Conservation (phyloP, 2,329 filamentous ascomycete genomes). For the Orbilia ellipsospora region DNA sequence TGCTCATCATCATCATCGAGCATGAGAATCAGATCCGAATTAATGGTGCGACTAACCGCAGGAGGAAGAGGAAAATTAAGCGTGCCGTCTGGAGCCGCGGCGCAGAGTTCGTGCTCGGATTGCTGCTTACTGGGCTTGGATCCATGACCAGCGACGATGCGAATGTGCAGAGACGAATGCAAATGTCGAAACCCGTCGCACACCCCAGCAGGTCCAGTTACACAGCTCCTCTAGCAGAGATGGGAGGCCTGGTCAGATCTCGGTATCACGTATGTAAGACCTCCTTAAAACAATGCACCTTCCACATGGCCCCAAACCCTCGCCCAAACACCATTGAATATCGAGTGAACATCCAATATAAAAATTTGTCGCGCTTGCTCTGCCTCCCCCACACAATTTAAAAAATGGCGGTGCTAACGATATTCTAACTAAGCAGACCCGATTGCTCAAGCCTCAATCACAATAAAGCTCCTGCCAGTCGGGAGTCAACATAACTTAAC, state of each 20-base stretch:
- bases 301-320: constrained; percentile 53
- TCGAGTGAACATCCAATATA: constrained; percentile 10
- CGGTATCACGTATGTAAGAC: constrained; percentile 54
- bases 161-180: constrained; percentile 35
- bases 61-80: too few species aligned
- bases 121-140: constrained; percentile 54
- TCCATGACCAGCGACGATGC: constrained; percentile 39
- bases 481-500: constrained; percentile 40
- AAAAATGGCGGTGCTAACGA: constrained; percentile 52
- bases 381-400: constrained; percentile 55
- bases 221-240: constrained; percentile 46
- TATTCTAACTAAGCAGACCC: constrained; percentile 18
- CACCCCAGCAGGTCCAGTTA: constrained; percentile 25
- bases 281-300: constrained; percentile 56
- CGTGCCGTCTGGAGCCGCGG: constrained; percentile 30
- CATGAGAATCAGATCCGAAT: too few species aligned
- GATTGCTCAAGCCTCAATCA: constrained; percentile 45
- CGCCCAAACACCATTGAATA: constrained; percentile 19
- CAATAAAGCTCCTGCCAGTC: constrained; percentile 33
- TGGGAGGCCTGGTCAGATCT: constrained; percentile 53
- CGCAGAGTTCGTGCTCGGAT: constrained; percentile 34
- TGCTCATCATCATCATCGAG: too few species aligned
- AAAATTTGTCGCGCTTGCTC: constrained; percentile 19
- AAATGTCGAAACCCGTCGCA: constrained; percentile 16
- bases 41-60: background rate